A percentile compares a stretch with the other conserved stretches of the same genome.
Evolutionary conservation across 305 asterid genomes (phyloP).

Genomic region (Fraxinus dipetala): DNA sequence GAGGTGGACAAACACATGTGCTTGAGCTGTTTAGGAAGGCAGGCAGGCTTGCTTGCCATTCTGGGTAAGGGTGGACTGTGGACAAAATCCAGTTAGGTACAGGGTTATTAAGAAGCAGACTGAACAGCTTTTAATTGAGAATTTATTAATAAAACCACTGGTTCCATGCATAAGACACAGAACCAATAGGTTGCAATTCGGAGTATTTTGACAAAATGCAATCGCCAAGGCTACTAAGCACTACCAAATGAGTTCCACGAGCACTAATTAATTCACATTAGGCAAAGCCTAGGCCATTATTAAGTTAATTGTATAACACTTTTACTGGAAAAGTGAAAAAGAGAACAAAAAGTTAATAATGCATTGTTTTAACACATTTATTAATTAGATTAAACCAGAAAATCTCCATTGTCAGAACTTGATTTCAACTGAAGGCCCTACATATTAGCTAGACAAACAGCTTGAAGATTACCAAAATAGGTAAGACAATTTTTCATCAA

Average conservation of each 20-base stretch:
- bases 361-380: background rate
- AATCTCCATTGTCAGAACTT: background rate
- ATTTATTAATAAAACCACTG: background rate
- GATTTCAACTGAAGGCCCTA: background rate
- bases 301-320: background rate
- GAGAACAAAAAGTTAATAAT: background rate
- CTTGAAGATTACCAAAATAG: background rate
- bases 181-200: background rate
- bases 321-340: background rate
- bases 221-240: background rate
- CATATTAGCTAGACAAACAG: background rate
- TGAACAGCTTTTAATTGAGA: background rate
- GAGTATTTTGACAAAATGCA: background rate
- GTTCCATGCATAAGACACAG: background rate
- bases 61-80: background rate
- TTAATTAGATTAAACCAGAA: background rate
- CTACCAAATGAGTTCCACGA: background rate
- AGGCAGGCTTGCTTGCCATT: background rate
- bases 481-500: background rate
- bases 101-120: background rate
- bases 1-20: background rate
- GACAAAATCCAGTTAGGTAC: background rate
- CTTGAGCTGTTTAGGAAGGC: background rate
- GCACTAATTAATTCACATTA: background rate
- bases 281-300: background rate